phyloP scores from a whole-genome alignment of 352 stramenopile genomes.

The Hyaloperonospora brassicae region DNA sequence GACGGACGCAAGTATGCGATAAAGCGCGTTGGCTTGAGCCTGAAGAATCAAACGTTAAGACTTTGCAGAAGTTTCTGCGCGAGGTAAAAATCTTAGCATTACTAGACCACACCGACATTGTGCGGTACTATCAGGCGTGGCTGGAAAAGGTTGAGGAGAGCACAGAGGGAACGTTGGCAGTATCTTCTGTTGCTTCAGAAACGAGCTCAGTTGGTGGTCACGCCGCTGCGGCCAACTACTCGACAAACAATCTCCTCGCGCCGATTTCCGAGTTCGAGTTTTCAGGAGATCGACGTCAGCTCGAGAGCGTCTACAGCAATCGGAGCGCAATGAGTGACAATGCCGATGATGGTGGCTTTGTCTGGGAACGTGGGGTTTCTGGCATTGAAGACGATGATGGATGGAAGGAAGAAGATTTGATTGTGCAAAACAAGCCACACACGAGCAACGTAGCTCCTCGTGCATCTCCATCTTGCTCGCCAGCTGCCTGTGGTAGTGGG shows the following conservation, averaged over 20 bases:
- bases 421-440: slow-evolving; percentile 31
- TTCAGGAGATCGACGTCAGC: slow-evolving; percentile 41
- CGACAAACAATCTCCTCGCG: slow-evolving; percentile 62
- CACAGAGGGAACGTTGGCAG: slow-evolving; percentile 7
- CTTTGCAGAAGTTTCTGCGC: slow-evolving; percentile 88
- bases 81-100: slow-evolving; percentile 90
- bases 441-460: slow-evolving; percentile 11
- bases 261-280: slow-evolving; percentile 64
- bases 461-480: slow-evolving; percentile 8
- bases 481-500: slow-evolving; percentile 15
- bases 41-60: slow-evolving; percentile 87
- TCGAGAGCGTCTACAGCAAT: slow-evolving; percentile 43
- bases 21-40: slow-evolving; percentile 78
- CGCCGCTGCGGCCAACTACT: slow-evolving; percentile 45
- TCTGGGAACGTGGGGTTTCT: slow-evolving; percentile 63
- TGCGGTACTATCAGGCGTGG: slow-evolving; percentile 91
- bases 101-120: slow-evolving; percentile 90
- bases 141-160: slow-evolving; percentile 79
- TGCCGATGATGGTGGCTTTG: slow-evolving; percentile 62
- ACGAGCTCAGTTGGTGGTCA: slow-evolving; percentile 25
- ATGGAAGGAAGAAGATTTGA: slow-evolving; percentile 61
- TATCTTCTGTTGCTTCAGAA: slow-evolving; percentile 24
- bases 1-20: slow-evolving; percentile 92
- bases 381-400: slow-evolving; percentile 34
- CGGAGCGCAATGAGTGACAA: slow-evolving; percentile 29